Evolutionary conservation across 768 basidiomycete genomes (phyloP).

Genomic region (Amanita brunnescens): DNA sequence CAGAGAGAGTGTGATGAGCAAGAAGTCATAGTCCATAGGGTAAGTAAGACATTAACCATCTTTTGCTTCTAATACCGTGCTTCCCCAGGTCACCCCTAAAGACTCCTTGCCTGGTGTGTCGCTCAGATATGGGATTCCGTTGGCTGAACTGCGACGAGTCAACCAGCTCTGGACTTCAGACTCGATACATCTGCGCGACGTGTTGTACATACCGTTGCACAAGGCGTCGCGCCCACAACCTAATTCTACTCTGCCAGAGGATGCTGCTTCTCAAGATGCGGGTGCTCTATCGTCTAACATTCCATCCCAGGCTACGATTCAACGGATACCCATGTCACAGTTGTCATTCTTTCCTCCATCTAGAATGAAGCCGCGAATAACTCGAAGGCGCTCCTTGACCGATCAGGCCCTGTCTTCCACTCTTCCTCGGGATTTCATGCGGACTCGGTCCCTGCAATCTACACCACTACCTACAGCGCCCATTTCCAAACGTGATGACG

Average conservation of each 20-base stretch:
- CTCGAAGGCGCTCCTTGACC: conserved; percentile 11
- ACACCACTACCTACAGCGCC: conserved; percentile 35
- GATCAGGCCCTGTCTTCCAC: conserved; percentile 7
- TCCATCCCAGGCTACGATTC: conserved; percentile 20
- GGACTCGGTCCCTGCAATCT: conserved; percentile 23
- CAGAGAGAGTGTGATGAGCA: conserved; percentile 26
- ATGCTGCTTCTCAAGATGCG: conserved; percentile 2
- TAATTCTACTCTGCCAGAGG: background rate
- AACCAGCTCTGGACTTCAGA: conserved; percentile 96
- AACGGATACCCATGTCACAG: conserved; percentile 40
- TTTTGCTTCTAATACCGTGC: background rate
- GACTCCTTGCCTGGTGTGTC: conserved; percentile 87
- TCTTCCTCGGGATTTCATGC: conserved; percentile 13
- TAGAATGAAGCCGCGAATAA: conserved; percentile 10
- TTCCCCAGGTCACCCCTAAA: conserved; percentile 47
- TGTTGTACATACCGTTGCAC: conserved; percentile 73
- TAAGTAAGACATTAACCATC: conserved; percentile 17
- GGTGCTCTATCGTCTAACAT: background rate
- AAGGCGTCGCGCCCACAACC: conserved; percentile 31
- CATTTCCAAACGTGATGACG: conserved; percentile 45
- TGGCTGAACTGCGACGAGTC: conserved; percentile 73
- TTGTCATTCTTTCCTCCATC: conserved; percentile 49
- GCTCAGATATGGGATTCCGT: conserved; percentile 78
- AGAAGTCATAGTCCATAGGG: conserved; percentile 55
- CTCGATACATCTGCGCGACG: conserved; percentile 78